Conservation (phyloP, 139 green algal species). For the Chlamydomonas sp. region DNA sequence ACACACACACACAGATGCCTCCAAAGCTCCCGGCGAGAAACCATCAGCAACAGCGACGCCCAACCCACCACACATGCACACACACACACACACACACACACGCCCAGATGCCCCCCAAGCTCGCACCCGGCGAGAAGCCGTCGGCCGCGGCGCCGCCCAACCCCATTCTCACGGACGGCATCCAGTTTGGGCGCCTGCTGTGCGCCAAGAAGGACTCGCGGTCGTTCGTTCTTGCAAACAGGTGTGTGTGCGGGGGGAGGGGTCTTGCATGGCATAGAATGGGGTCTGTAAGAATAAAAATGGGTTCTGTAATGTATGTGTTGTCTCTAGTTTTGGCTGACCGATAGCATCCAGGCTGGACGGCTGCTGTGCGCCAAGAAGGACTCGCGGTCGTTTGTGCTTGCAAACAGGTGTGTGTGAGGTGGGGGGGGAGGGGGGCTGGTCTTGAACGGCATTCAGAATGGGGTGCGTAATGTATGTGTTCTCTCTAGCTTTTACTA, state of each 20-base stretch:
- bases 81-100: not conserved
- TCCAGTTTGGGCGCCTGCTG: constrained; percentile 65
- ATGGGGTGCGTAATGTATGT: not conserved
- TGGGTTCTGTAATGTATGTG: not conserved
- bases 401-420: no score
- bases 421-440: no score
- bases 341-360: constrained; percentile 54
- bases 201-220: constrained; percentile 45
- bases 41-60: no score
- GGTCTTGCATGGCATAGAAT: constrained; percentile 11
- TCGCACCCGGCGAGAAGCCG: constrained; percentile 7
- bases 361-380: constrained; percentile 54
- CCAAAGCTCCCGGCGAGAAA: no score
- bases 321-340: no score
- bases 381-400: constrained; percentile 46
- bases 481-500: no score
- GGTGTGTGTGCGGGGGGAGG: no score
- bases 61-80: no score
- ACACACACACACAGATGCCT: no score
- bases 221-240: no score
- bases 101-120: not conserved
- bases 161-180: constrained; percentile 38
- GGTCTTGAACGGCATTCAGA: constrained; percentile 13
- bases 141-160: constrained; percentile 9
- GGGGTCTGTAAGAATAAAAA: not conserved